Percentiles rank a stretch among this genome's conserved stretches.
Evolutionary conservation across 805 yeast genomes (phyloP).

Genomic region (Lachancea meyersii): DNA sequence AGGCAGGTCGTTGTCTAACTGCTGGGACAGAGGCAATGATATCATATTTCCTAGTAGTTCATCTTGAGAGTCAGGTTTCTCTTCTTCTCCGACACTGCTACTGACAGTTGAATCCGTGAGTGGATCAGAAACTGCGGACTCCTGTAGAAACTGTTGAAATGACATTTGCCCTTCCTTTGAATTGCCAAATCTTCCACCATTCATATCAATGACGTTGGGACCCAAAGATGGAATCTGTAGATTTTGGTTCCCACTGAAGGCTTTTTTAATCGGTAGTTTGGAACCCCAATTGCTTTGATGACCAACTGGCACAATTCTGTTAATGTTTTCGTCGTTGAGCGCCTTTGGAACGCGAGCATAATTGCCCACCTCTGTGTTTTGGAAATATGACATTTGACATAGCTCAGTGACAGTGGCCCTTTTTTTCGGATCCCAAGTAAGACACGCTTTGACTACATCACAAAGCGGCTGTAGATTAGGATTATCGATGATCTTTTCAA

Average conservation of each 20-base stretch:
- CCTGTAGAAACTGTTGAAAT: constrained; percentile 8
- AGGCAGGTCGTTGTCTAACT: not conserved
- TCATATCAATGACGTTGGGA: constrained; percentile 2
- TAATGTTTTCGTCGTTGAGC: constrained; percentile 5
- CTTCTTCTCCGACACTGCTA: not conserved
- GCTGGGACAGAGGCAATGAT: not conserved
- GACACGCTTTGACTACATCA: constrained; percentile 40
- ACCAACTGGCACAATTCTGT: not conserved
- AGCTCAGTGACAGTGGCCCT: constrained; percentile 49
- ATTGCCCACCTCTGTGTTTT: constrained; percentile 32
- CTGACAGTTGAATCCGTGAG: constrained; percentile 3
- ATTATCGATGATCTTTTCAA: constrained; percentile 42
- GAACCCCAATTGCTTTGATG: not conserved
- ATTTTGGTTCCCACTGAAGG: not conserved
- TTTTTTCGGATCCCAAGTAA: constrained; percentile 74
- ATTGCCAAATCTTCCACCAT: not conserved
- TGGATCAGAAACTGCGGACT: constrained; percentile 1
- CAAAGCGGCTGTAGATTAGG: constrained; percentile 36
- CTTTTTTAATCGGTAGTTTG: not conserved
- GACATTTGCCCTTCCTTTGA: constrained; percentile 6
- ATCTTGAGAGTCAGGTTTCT: not conserved
- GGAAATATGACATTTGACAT: constrained; percentile 49
- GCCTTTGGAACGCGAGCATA: not conserved
- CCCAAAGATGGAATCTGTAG: constrained; percentile 1
- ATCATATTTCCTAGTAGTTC: not conserved